Evolutionary conservation across 1,284 basidiomycete genomes (phyloP), one percentile per base, ranked within the genome.

Genomic region (Heliocybe sulcata): DNA sequence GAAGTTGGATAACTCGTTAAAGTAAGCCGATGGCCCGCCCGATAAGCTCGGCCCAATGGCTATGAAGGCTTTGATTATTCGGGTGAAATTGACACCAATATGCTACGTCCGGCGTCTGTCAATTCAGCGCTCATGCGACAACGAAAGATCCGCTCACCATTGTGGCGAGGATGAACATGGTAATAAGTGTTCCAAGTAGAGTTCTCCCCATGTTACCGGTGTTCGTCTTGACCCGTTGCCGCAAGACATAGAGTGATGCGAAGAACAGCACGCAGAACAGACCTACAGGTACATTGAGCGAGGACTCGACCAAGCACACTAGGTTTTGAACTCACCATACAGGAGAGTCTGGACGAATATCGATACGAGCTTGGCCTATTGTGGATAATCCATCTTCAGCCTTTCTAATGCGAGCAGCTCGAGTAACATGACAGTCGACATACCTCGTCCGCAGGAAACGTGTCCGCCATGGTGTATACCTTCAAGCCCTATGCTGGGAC

Each of bases 41-140:
- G 52, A 47, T 3, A 26, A 45, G 29, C 60, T 50, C 19, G 52
- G 45, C 33, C 38, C 45, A 35, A 35, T 56, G 16, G 38, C n/a
- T 35, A 61, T 58, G 52, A 61, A 61, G 19, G 57, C 60, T 26
- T 57, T 54, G 42, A 61, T 53, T 22, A 58, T 57, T 22, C 60
- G 59, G 10, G 35, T 51, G 31, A 56, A 57, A 35, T 60, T 57
- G n/a, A 60, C 54, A 12, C 56, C 55, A 19, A 60, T 54, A 35
- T 61, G 56, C 57, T 56, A n/a, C n/a, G 27, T n/a, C 31, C 12
- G 27, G 51, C 11, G 20, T 26, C 14, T 26, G n/a, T 42, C 19
- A n/a, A 48, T 10, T 25, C 23, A 49, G 10, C 10, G 8, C 23
- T 23, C 52, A 22, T 3, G 20, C 23, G 26, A 29, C 50, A 14